Evolutionary conservation across 2,329 filamentous ascomycete species (phyloP).

Genomic region (Microcyclospora pomicola): DNA sequence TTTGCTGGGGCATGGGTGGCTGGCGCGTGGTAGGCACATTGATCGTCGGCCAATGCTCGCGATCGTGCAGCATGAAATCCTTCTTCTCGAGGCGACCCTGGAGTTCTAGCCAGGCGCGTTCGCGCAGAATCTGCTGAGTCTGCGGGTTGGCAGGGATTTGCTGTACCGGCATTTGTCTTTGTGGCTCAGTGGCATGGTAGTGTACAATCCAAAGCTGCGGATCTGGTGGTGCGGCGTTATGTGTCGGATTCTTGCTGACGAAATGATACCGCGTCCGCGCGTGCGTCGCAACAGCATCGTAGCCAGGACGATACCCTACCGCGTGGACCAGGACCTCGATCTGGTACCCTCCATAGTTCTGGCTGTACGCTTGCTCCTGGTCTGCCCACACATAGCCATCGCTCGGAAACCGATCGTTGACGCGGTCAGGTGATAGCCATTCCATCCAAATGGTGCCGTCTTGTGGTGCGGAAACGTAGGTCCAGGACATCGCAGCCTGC

Average conservation of each 20-base stretch:
- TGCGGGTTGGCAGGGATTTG: conserved; percentile 49
- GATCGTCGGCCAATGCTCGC: conserved; percentile 79
- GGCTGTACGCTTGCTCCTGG: conserved; percentile 60
- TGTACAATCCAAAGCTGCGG: conserved; percentile 82
- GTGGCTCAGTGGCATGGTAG: conserved; percentile 64
- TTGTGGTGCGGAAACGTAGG: conserved; percentile 67
- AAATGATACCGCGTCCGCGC: conserved; percentile 78
- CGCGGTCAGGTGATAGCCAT: conserved; percentile 68
- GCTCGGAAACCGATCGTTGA: conserved; percentile 64
- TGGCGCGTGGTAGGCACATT: conserved; percentile 41
- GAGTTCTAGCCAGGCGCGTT: conserved; percentile 47
- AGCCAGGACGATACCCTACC: conserved; percentile 56
- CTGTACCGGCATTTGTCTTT: conserved; percentile 56
- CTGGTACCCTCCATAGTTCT: conserved; percentile 58
- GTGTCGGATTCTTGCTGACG: conserved; percentile 55
- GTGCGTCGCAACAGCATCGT: conserved; percentile 60
- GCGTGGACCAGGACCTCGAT: conserved; percentile 82
- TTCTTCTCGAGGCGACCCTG: conserved; percentile 76
- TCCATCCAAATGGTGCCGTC: conserved; percentile 74
- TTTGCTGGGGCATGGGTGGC: conserved; percentile 5
- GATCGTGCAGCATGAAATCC: conserved; percentile 87
- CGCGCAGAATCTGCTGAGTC: conserved; percentile 46
- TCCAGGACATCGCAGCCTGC: conserved; percentile 81
- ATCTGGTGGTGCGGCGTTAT: conserved; percentile 58
- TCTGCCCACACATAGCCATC: conserved; percentile 90